phyloP scores from a whole-genome alignment of 257 asterid genomes.

The Schizonepeta tenuifolia region DNA sequence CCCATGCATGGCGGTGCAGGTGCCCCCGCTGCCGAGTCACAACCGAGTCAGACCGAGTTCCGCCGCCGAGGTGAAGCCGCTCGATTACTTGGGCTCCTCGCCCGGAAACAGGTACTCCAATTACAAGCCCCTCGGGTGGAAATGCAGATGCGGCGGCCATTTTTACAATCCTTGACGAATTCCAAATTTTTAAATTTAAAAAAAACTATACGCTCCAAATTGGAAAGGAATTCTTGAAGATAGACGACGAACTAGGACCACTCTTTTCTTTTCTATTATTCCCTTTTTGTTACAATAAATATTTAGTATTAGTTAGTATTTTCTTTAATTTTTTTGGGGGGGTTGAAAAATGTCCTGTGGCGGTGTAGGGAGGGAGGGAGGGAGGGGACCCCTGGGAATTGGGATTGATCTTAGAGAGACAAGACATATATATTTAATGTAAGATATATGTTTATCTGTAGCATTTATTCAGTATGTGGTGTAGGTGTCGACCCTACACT shows the following conservation, averaged over 20 bases:
- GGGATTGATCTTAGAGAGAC: not conserved
- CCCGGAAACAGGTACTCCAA: slow-evolving; percentile 79
- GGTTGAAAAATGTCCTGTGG: not conserved
- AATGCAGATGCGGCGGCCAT: slow-evolving; percentile 85
- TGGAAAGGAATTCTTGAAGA: slow-evolving; percentile 28
- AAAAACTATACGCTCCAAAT: not conserved
- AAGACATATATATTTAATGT: not conserved
- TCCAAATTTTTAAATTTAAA: not conserved
- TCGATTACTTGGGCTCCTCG: slow-evolving; percentile 48
- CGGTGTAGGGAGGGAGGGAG: too few relatives aligned
- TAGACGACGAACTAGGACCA: not conserved
- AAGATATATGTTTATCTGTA: not conserved
- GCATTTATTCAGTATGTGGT: slow-evolving; percentile 10
- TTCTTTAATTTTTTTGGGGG: not conserved
- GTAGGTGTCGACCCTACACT: not conserved
- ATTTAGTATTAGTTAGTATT: not conserved
- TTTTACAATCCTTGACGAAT: slow-evolving; percentile 67
- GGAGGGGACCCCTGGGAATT: slow-evolving; percentile 1
- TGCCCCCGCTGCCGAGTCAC: slow-evolving; percentile 73
- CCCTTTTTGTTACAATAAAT: not conserved
- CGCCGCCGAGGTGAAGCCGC: not conserved
- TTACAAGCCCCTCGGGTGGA: slow-evolving; percentile 99
- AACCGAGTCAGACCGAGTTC: slow-evolving; percentile 36
- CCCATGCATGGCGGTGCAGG: slow-evolving; percentile 96
- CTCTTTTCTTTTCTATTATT: not conserved